Conservation (phyloP, 768 basidiomycete species). For the Russula lepida region DNA sequence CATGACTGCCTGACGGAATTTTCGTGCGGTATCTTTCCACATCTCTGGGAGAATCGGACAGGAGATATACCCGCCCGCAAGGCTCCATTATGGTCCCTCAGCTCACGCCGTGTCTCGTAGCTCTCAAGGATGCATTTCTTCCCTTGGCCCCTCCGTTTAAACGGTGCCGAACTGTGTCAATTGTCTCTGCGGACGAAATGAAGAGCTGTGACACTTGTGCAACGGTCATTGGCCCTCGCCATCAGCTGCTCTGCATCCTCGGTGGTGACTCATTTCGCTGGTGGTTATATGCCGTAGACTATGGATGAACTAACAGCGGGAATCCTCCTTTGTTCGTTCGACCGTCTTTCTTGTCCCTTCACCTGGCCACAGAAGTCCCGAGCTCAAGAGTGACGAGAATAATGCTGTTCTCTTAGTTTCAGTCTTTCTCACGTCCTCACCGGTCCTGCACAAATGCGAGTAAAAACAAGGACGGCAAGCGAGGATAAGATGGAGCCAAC, state of each 20-base stretch:
- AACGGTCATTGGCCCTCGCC: background rate
- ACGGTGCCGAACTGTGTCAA: background rate
- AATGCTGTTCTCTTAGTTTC: background rate
- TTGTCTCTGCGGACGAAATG: background rate
- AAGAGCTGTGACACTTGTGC: background rate
- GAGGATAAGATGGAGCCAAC: conserved; percentile 25
- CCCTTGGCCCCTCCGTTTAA: background rate
- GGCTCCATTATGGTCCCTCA: too few relatives aligned
- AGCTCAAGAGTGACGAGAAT: background rate
- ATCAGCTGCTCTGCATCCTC: background rate
- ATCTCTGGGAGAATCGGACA: too few relatives aligned
- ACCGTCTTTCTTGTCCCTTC: background rate
- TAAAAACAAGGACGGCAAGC: background rate
- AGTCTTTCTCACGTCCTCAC: background rate
- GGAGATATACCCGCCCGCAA: too few relatives aligned
- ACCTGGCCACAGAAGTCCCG: background rate
- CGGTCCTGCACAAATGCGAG: background rate
- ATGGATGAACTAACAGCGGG: too few relatives aligned
- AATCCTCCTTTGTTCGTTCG: background rate
- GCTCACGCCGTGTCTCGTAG: too few relatives aligned
- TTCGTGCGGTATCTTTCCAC: too few relatives aligned
- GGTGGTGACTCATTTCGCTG: background rate
- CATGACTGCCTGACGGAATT: too few relatives aligned
- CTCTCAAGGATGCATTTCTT: too few relatives aligned
- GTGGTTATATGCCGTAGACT: background rate